Conservation (phyloP, 805 yeast genomes). For the Kluyveromyces nonfermentans region DNA sequence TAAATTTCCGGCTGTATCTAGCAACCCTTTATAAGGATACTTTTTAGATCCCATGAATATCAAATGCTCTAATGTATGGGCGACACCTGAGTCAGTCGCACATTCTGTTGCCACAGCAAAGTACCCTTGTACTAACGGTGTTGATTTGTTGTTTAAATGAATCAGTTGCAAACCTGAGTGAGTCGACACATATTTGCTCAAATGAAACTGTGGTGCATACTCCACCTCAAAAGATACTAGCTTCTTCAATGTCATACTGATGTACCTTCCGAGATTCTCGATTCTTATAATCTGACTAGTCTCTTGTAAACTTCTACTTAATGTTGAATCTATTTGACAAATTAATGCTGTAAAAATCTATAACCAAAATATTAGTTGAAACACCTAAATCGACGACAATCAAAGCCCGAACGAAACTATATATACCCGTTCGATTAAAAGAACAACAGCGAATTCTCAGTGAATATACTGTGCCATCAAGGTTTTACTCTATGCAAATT, state of each 20-base stretch:
- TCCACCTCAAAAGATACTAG: constrained; percentile 51
- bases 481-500: no score
- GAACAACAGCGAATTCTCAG: no score
- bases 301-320: no score
- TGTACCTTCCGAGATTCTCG: not conserved
- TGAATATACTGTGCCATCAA: no score
- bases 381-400: no score
- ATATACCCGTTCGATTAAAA: no score
- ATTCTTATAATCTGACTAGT: no score
- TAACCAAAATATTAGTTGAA: no score
- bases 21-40: constrained; percentile 83
- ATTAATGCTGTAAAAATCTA: not conserved
- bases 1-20: constrained; percentile 78
- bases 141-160: constrained; percentile 58
- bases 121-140: constrained; percentile 88
- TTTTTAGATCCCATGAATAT: constrained; percentile 88
- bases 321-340: not conserved
- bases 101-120: constrained; percentile 95
- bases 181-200: constrained; percentile 68
- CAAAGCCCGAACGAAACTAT: no score
- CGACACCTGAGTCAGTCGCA: constrained; percentile 78
- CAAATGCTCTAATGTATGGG: constrained; percentile 92
- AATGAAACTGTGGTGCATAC: constrained; percentile 56
- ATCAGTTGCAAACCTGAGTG: constrained; percentile 79
- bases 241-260: constrained; percentile 31